Evolutionary conservation across 2,329 filamentous ascomycete genomes (phyloP).

Genomic region (Didymella sp.): DNA sequence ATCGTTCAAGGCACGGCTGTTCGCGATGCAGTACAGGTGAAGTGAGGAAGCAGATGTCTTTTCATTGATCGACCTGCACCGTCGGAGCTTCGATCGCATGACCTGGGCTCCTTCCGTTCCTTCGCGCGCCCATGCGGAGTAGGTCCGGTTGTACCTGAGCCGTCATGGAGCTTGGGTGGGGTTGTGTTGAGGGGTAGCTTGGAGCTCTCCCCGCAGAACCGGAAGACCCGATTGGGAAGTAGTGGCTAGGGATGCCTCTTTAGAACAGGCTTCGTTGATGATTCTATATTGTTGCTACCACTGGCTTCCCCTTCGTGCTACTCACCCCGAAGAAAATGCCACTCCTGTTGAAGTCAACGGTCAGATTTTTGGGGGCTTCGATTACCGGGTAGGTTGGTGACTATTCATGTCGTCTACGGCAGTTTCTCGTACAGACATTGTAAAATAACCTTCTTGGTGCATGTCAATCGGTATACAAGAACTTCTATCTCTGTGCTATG

Average conservation of each 20-base stretch:
- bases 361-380: too few species aligned
- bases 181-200: slow-evolving; percentile 13
- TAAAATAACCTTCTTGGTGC: too few species aligned
- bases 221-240: neutral
- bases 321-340: too few species aligned
- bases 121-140: neutral
- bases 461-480: too few species aligned
- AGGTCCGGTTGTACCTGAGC: slow-evolving; percentile 1
- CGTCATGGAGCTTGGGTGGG: slow-evolving; percentile 4
- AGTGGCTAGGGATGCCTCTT: neutral
- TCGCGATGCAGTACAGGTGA: neutral
- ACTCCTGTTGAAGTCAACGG: too few species aligned
- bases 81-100: neutral
- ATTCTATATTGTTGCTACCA: too few species aligned
- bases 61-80: neutral
- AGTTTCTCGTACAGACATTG: too few species aligned
- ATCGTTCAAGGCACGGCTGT: neutral
- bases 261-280: too few species aligned
- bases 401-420: too few species aligned
- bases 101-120: neutral
- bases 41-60: neutral
- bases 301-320: too few species aligned
- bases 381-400: too few species aligned
- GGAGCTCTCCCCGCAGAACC: slow-evolving; percentile 5
- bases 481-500: too few species aligned